A percentile compares a stretch with the other conserved stretches of the same genome.
Conservation (phyloP, 352 stramenopile genomes). For the Pythium dissotocum region DNA sequence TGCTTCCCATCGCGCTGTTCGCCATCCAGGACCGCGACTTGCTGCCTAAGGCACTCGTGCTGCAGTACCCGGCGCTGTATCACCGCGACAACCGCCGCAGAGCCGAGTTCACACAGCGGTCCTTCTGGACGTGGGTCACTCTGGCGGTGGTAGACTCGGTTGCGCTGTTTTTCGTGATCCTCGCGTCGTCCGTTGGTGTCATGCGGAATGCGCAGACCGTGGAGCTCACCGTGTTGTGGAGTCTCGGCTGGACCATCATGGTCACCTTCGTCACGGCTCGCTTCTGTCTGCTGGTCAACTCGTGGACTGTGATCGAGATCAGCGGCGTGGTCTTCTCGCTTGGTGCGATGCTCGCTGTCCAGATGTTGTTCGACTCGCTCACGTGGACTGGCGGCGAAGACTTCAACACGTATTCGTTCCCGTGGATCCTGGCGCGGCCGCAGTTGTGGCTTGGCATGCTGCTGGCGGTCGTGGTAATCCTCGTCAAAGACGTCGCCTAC, state of each 20-base stretch:
- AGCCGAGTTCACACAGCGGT: constrained; percentile 62
- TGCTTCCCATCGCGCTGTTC: constrained; percentile 89
- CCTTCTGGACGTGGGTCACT: constrained; percentile 85
- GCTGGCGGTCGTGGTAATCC: constrained; percentile 58
- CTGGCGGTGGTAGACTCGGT: constrained; percentile 71
- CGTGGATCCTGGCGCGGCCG: constrained; percentile 58
- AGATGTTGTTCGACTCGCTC: constrained; percentile 68
- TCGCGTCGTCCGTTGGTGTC: constrained; percentile 46
- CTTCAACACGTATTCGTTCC: constrained; percentile 75
- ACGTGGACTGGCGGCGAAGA: constrained; percentile 35
- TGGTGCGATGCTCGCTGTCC: constrained; percentile 46
- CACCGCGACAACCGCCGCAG: constrained; percentile 47
- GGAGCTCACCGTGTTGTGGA: constrained; percentile 60
- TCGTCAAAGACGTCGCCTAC: constrained; percentile 70
- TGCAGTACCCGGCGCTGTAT: constrained; percentile 65
- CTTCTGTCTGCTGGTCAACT: constrained; percentile 74
- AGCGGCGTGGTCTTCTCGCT: constrained; percentile 52
- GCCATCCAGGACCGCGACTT: constrained; percentile 78
- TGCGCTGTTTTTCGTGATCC: constrained; percentile 60
- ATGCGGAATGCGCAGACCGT: constrained; percentile 49
- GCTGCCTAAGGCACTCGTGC: constrained; percentile 43
- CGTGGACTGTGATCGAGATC: constrained; percentile 67
- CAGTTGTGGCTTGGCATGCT: constrained; percentile 73
- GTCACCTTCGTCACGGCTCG: constrained; percentile 72
- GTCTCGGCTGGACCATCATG: constrained; percentile 68